A percentile compares a stretch with the other conserved stretches of the same genome.
Conservation (phyloP, 306 rosid genomes). For the Leucaena leucocephala region DNA sequence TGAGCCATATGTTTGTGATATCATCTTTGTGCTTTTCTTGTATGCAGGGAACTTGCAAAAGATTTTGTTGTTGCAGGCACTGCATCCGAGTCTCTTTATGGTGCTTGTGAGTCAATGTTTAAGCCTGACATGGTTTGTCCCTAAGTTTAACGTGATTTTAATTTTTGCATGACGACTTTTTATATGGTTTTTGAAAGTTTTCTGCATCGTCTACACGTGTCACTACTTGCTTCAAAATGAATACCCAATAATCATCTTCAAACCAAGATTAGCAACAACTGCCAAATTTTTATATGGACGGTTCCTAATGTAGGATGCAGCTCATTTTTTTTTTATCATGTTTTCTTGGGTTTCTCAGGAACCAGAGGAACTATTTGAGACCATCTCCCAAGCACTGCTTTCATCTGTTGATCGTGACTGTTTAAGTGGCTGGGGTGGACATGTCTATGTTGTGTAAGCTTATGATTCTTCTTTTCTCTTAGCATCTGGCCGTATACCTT, state of each 20-base stretch:
- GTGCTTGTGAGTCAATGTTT: slow-evolving; percentile 98
- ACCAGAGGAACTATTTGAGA: slow-evolving; percentile 92
- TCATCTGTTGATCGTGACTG: slow-evolving; percentile 99
- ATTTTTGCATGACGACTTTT: slow-evolving; percentile 13
- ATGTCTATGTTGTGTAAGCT: slow-evolving; percentile 93
- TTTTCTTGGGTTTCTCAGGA: slow-evolving; percentile 58
- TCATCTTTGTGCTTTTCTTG: slow-evolving; percentile 21
- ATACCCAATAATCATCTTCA: slow-evolving; percentile 3
- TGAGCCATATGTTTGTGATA: slow-evolving; percentile 7
- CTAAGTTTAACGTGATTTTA: slow-evolving; percentile 9
- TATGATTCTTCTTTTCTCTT: slow-evolving; percentile 7
- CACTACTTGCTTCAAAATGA: not conserved
- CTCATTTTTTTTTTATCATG: slow-evolving; percentile 4
- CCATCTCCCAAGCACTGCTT: slow-evolving; percentile 89
- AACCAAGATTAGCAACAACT: not conserved
- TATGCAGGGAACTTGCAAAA: slow-evolving; percentile 90
- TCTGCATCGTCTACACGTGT: slow-evolving; percentile 2
- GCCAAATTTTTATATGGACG: not conserved
- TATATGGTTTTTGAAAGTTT: not conserved
- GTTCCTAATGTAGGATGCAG: not conserved
- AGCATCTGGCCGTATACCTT: not conserved
- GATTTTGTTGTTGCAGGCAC: slow-evolving; percentile 97
- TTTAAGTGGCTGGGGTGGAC: slow-evolving; percentile 99
- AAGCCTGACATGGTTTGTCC: slow-evolving; percentile 90
- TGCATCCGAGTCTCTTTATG: slow-evolving; percentile 97